A percentile compares a stretch with the other conserved stretches of the same genome.
phyloP scores from a whole-genome alignment of 75 land plant species.

The Pinus tabuliformis region DNA sequence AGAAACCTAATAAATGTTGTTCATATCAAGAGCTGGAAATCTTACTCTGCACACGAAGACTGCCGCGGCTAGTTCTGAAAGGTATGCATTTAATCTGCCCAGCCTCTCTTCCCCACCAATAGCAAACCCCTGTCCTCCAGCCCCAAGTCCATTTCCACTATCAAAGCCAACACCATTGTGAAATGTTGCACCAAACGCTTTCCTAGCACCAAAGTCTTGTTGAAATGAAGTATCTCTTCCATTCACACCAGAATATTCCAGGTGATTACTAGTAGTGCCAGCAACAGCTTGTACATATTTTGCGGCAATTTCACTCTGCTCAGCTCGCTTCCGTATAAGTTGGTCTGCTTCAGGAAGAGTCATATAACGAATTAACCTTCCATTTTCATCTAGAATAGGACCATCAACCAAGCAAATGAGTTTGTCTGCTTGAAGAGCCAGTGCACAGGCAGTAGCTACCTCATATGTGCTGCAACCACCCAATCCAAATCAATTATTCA shows the following conservation, averaged over 20 bases:
- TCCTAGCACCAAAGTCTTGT: conserved; percentile 15
- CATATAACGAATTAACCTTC: conserved; percentile 69
- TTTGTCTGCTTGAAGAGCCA: conserved; percentile 90
- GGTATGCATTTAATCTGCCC: conserved; percentile 64
- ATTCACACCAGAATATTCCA: conserved; percentile 12
- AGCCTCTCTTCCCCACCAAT: conserved; percentile 89
- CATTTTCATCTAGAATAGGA: conserved; percentile 68
- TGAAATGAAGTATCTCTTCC: conserved; percentile 11
- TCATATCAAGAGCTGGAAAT: not conserved
- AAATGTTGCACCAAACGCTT: conserved; percentile 28
- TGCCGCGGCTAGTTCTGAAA: conserved; percentile 95
- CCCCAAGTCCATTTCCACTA: conserved; percentile 64
- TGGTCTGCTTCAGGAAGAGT: conserved; percentile 84
- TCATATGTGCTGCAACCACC: conserved; percentile 87
- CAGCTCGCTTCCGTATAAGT: conserved; percentile 66
- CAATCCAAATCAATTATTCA: not conserved
- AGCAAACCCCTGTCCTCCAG: conserved; percentile 78
- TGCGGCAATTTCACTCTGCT: conserved; percentile 91
- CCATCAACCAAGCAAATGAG: conserved; percentile 86
- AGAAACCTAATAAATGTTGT: not conserved
- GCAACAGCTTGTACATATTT: conserved; percentile 87
- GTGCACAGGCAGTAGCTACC: conserved; percentile 99
- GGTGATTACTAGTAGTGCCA: conserved; percentile 24
- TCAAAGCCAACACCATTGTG: conserved; percentile 80
- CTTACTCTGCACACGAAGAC: conserved; percentile 93